These are phyloP conservation scores for Pythium myriotylum DNA, from an alignment of 352 stramenopile species.

Conservation along the genomic window DNA sequence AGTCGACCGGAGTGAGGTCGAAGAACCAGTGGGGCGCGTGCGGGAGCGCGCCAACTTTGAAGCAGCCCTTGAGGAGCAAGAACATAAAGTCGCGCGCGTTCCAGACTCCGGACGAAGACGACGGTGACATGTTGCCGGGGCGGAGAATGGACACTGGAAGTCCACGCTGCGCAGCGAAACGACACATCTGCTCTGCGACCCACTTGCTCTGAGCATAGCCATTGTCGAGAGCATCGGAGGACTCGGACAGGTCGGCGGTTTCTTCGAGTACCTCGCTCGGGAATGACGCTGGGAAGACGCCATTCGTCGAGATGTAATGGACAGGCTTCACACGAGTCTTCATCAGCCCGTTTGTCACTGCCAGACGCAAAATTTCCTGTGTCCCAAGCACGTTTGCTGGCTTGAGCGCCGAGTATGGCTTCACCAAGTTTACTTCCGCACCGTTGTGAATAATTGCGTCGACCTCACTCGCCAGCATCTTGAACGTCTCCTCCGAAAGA, in stretches of 20 bases:
- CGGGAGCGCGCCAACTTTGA: slow-evolving; percentile 60
- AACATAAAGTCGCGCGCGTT: slow-evolving; percentile 92
- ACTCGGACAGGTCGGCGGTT: slow-evolving; percentile 54
- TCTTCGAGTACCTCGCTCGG: slow-evolving; percentile 39
- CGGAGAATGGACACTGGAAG: slow-evolving; percentile 88
- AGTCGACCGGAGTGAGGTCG: slow-evolving; percentile 93
- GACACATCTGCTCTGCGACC: slow-evolving; percentile 90
- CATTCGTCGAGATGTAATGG: slow-evolving; percentile 92
- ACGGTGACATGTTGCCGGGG: slow-evolving; percentile 89
- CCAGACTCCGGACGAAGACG: slow-evolving; percentile 62
- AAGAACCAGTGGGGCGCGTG: slow-evolving; percentile 76
- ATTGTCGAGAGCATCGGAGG: slow-evolving; percentile 70
- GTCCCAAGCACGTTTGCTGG: slow-evolving; percentile 90
- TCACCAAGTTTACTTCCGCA: slow-evolving; percentile 92
- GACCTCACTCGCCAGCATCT: slow-evolving; percentile 84
- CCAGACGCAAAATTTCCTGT: slow-evolving; percentile 88
- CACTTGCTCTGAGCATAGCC: slow-evolving; percentile 92
- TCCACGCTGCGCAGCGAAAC: slow-evolving; percentile 70
- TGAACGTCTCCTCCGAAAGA: slow-evolving; percentile 81
- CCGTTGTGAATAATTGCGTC: slow-evolving; percentile 93
- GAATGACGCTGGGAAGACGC: slow-evolving; percentile 78
- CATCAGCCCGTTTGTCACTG: slow-evolving; percentile 71
- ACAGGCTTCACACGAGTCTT: slow-evolving; percentile 85
- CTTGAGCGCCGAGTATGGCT: slow-evolving; percentile 87
- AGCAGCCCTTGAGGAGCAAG: slow-evolving; percentile 83